phyloP scores from a whole-genome alignment of 306 rosid species.

The Prunus salicina region DNA sequence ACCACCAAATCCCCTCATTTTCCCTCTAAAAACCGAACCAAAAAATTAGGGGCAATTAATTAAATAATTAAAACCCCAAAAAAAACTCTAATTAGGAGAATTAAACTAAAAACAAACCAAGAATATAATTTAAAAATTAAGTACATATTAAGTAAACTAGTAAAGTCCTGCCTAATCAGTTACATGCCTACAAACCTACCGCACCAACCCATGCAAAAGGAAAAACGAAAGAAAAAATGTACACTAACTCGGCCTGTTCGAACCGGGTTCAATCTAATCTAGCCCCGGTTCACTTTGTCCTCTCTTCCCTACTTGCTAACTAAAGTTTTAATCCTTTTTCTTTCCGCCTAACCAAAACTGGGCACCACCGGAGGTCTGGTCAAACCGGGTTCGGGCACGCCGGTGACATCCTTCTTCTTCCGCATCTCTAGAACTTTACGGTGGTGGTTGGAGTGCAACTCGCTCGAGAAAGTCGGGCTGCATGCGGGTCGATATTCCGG shows the following conservation, averaged over 20 bases:
- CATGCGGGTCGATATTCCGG: conserved; percentile 98
- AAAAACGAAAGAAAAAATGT: conserved; percentile 21
- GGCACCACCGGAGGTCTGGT: conserved; percentile 30
- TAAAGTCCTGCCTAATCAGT: conserved; percentile 35
- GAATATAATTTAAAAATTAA: neutral
- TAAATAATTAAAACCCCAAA: neutral
- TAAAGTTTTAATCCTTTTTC: neutral
- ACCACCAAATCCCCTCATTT: conserved; percentile 8
- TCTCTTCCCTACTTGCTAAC: conserved; percentile 15
- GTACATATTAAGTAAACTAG: conserved; percentile 12
- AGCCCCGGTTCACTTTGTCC: conserved; percentile 17
- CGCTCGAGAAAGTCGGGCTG: conserved; percentile 85
- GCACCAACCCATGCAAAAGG: conserved; percentile 33
- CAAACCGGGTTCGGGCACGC: conserved; percentile 31
- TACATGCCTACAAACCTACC: conserved; percentile 45
- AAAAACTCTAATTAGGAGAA: too few relatives aligned
- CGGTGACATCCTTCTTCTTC: conserved; percentile 54
- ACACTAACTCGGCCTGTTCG: conserved; percentile 43
- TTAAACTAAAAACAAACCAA: neutral
- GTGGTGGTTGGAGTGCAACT: conserved; percentile 90
- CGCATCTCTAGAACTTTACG: conserved; percentile 98
- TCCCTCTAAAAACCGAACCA: conserved; percentile 1
- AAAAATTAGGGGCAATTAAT: neutral
- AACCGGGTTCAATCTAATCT: conserved; percentile 35
- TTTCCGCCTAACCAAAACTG: conserved; percentile 39